Evolutionary conservation across 2,329 filamentous ascomycete species (phyloP).

Genomic region (Ceratocystis alfenasii): DNA sequence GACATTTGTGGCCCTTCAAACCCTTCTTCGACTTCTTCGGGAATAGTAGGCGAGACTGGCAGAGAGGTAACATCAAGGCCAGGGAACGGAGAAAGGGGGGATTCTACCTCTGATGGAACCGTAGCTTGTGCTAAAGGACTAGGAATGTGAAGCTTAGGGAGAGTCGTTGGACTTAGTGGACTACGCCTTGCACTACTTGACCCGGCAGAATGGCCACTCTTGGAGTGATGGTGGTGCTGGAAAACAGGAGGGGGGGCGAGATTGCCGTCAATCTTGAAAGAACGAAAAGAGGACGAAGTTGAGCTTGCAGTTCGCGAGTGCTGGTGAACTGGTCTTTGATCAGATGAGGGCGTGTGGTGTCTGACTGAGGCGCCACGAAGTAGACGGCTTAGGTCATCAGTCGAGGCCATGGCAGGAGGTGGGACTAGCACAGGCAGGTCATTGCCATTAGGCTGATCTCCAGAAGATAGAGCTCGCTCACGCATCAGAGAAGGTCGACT

Average conservation of each 20-base stretch:
- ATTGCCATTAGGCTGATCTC: slow-evolving; percentile 27
- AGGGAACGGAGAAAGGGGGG: slow-evolving; percentile 40
- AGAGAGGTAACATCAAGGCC: slow-evolving; percentile 30
- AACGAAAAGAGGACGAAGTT: slow-evolving; percentile 22
- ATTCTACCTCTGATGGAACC: slow-evolving; percentile 22
- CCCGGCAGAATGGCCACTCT: slow-evolving; percentile 1
- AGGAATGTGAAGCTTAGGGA: slow-evolving; percentile 33
- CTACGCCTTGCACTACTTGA: slow-evolving; percentile 16
- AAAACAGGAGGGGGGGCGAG: slow-evolving; percentile 32
- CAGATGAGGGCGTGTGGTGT: slow-evolving; percentile 4
- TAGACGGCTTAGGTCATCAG: slow-evolving; percentile 13
- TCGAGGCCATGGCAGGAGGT: neutral
- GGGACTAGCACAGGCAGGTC: slow-evolving; percentile 9
- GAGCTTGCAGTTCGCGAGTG: slow-evolving; percentile 22
- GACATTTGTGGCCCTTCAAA: neutral
- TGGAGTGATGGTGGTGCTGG: slow-evolving; percentile 14
- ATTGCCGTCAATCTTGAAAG: slow-evolving; percentile 30
- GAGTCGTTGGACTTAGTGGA: slow-evolving; percentile 11
- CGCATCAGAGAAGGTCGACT: slow-evolving; percentile 5
- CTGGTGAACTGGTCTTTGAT: slow-evolving; percentile 5
- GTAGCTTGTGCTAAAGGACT: slow-evolving; percentile 41
- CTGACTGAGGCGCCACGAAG: slow-evolving; percentile 6
- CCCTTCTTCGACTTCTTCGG: slow-evolving; percentile 1
- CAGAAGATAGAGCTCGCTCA: slow-evolving; percentile 38
- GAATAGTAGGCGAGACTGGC: slow-evolving; percentile 16